A percentile compares a stretch with the other conserved stretches of the same genome.
Evolutionary conservation across 2,329 filamentous ascomycete species (phyloP).

Genomic region (Coniosporium tulheliwenetii): DNA sequence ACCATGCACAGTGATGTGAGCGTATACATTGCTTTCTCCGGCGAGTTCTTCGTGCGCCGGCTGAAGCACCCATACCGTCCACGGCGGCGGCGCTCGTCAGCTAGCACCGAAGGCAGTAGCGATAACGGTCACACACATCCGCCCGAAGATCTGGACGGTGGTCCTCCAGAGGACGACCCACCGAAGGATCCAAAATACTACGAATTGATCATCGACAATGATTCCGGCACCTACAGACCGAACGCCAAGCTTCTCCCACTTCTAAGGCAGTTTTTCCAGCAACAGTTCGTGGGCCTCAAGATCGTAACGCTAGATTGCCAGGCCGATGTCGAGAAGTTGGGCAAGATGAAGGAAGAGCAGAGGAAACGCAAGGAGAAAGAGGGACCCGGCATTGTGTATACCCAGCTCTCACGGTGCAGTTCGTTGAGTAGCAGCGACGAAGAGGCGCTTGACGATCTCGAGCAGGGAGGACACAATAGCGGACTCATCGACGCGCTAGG

Average conservation of each 20-base stretch:
- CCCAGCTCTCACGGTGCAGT: slow-evolving; percentile 31
- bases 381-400: slow-evolving; percentile 35
- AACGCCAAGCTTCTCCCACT: slow-evolving; percentile 60
- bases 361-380: slow-evolving; percentile 54
- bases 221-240: slow-evolving; percentile 83
- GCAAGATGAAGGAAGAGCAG: slow-evolving; percentile 62
- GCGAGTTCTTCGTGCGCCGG: slow-evolving; percentile 80
- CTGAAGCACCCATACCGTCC: slow-evolving; percentile 33
- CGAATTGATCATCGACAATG: slow-evolving; percentile 87
- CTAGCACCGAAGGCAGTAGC: slow-evolving; percentile 22
- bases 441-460: slow-evolving; percentile 35
- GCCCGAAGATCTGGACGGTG: slow-evolving; percentile 30
- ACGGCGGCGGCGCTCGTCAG: slow-evolving; percentile 24
- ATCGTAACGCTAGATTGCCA: slow-evolving; percentile 60
- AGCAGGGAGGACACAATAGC: slow-evolving; percentile 4
- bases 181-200: slow-evolving; percentile 47
- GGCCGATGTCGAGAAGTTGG: slow-evolving; percentile 54
- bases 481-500: slow-evolving; percentile 1
- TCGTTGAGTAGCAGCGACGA: slow-evolving; percentile 40
- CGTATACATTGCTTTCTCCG: slow-evolving; percentile 80
- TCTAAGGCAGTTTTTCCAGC: slow-evolving; percentile 53
- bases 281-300: slow-evolving; percentile 63
- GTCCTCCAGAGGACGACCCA: slow-evolving; percentile 23
- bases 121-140: slow-evolving; percentile 33
- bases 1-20: slow-evolving; percentile 93